Conservation (phyloP, 768 basidiomycete species). For the Roridomyces roridus region DNA sequence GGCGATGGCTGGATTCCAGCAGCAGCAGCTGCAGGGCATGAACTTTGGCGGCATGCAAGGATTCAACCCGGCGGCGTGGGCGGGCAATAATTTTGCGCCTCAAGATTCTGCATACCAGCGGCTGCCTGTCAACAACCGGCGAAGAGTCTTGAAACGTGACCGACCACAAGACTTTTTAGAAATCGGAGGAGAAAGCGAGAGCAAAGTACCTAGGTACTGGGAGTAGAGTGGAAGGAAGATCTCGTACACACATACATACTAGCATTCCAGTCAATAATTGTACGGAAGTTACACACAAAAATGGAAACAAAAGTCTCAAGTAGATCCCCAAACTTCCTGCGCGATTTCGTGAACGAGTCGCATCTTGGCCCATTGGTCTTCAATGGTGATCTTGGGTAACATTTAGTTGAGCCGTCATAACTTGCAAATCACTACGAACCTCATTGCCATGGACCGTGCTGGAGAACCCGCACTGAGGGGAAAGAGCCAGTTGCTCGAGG, state of each 20-base stretch:
- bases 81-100: slow-evolving; percentile 55
- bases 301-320: no score
- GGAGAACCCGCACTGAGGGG: slow-evolving; percentile 27
- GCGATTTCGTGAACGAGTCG: slow-evolving; percentile 23
- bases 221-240: slow-evolving; percentile 49
- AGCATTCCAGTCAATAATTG: neutral
- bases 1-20: slow-evolving; percentile 64
- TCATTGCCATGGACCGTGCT: slow-evolving; percentile 26
- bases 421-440: neutral
- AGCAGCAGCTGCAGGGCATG: slow-evolving; percentile 55
- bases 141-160: slow-evolving; percentile 80
- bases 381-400: slow-evolving; percentile 20
- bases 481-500: slow-evolving; percentile 23
- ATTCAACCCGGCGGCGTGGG: slow-evolving; percentile 43
- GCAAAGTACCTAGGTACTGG: slow-evolving; percentile 78
- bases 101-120: slow-evolving; percentile 90
- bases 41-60: slow-evolving; percentile 49
- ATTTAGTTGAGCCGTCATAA: neutral
- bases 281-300: no score
- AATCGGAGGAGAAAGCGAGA: slow-evolving; percentile 65
- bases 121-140: slow-evolving; percentile 80
- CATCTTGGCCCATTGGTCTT: slow-evolving; percentile 28
- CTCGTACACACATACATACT: neutral
- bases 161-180: slow-evolving; percentile 87
- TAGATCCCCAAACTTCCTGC: slow-evolving; percentile 22